Evolutionary conservation across 768 basidiomycete genomes (phyloP).

Genomic region (Trametes meyenii): DNA sequence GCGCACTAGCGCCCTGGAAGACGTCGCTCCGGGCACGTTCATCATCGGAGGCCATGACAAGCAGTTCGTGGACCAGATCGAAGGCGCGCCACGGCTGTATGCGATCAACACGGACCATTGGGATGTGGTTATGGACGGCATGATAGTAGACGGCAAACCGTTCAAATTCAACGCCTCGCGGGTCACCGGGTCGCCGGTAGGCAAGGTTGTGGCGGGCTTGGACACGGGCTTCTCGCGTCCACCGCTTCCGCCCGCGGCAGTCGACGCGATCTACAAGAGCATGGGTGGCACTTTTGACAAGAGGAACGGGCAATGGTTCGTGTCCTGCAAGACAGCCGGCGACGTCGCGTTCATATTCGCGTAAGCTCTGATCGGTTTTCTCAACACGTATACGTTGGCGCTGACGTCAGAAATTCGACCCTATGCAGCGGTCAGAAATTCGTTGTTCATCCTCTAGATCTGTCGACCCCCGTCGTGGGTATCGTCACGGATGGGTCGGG

Average conservation of each 20-base stretch:
- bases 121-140: constrained; percentile 34
- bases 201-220: constrained; percentile 30
- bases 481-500: not conserved
- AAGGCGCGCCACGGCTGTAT: constrained; percentile 26
- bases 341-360: constrained; percentile 36
- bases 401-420: not conserved
- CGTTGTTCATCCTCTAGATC: constrained; percentile 40
- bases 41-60: constrained; percentile 31
- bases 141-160: constrained; percentile 55
- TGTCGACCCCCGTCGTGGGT: constrained; percentile 30
- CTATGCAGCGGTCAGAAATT: constrained; percentile 42
- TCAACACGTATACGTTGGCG: not conserved
- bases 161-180: constrained; percentile 45
- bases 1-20: constrained; percentile 26
- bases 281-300: constrained; percentile 30
- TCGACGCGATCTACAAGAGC: constrained; percentile 35
- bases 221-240: constrained; percentile 35
- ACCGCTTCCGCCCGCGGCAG: constrained; percentile 29
- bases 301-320: constrained; percentile 15
- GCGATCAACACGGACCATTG: constrained; percentile 43
- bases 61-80: constrained; percentile 23
- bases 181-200: constrained; percentile 23
- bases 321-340: constrained; percentile 35
- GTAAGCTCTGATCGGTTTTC: constrained; percentile 10
- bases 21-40: constrained; percentile 31